Conservation (phyloP, 129 eudicot genomes). For the Arctium minus region DNA sequence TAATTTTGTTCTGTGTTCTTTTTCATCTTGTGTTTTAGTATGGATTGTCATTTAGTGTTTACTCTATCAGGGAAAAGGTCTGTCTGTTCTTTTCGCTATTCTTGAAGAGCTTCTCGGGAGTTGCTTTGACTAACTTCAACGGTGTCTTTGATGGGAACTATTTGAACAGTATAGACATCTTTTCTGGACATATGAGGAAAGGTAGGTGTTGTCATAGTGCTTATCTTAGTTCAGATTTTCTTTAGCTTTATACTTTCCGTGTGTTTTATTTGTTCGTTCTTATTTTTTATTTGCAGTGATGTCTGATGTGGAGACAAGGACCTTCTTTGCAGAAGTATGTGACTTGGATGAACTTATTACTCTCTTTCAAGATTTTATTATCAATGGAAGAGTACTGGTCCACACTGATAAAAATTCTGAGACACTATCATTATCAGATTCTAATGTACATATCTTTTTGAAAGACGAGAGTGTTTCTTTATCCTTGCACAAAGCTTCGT, state of each 20-base stretch:
- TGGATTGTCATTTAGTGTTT: background rate
- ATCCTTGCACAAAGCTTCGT: conserved; percentile 37
- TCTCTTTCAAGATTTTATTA: conserved; percentile 56
- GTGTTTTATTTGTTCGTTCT: background rate
- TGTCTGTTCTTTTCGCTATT: conserved; percentile 63
- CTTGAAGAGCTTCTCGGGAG: conserved; percentile 40
- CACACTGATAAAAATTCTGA: conserved; percentile 24
- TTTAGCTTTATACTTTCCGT: background rate
- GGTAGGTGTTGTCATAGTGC: conserved; percentile 39
- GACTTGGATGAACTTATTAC: conserved; percentile 48
- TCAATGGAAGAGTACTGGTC: conserved; percentile 37
- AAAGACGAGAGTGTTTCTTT: conserved; percentile 12
- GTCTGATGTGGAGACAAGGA: conserved; percentile 37
- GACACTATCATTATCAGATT: conserved; percentile 5
- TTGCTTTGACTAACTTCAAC: conserved; percentile 25
- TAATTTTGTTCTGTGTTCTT: background rate
- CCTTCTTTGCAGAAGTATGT: conserved; percentile 37
- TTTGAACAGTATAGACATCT: conserved; percentile 27
- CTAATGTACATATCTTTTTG: conserved; percentile 20
- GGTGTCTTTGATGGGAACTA: conserved; percentile 15
- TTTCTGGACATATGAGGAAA: conserved; percentile 36
- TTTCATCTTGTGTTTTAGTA: background rate
- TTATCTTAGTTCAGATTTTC: background rate
- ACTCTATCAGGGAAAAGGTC: conserved; percentile 65
- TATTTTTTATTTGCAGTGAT: conserved; percentile 49